These are phyloP conservation scores for Meyerozyma sp. DNA, from an alignment of 1,139 yeast genomes.

Conservation along the genomic window DNA sequence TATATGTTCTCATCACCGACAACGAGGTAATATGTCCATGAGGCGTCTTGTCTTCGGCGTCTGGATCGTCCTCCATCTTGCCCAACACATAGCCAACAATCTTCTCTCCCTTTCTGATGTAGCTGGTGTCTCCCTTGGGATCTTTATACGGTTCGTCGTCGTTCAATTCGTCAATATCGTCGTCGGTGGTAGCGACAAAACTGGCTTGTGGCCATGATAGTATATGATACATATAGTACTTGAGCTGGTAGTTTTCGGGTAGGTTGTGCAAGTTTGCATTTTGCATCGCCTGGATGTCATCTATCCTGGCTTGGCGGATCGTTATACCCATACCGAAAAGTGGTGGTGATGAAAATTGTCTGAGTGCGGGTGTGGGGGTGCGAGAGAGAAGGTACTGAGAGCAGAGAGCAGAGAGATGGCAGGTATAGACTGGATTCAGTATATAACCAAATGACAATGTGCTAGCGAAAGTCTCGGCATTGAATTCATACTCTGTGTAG, in stretches of 20 bases:
- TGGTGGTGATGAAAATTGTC: background rate
- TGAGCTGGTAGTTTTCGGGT: slow-evolving; percentile 91
- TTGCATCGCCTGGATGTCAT: slow-evolving; percentile 92
- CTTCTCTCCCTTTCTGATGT: slow-evolving; percentile 63
- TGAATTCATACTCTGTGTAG: no score
- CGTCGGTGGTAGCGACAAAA: slow-evolving; percentile 83
- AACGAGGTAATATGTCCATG: slow-evolving; percentile 94
- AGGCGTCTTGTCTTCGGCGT: slow-evolving; percentile 63
- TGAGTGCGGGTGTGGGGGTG: background rate
- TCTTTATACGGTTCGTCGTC: slow-evolving; percentile 30
- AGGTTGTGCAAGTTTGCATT: slow-evolving; percentile 88
- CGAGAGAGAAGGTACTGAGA: background rate
- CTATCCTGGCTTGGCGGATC: slow-evolving; percentile 81
- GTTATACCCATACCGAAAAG: slow-evolving; percentile 62
- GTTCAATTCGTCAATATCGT: slow-evolving; percentile 23
- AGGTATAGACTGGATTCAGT: no score
- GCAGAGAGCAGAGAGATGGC: background rate
- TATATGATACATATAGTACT: slow-evolving; percentile 90
- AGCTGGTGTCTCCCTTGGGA: slow-evolving; percentile 50
- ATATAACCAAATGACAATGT: no score
- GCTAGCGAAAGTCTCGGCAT: no score
- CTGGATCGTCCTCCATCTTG: slow-evolving; percentile 94
- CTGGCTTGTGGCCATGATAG: slow-evolving; percentile 98
- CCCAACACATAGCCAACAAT: slow-evolving; percentile 93
- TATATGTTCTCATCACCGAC: slow-evolving; percentile 91